Base-by-base conservation (phyloP, 176 grass and related monocot species). In the Triticum urartu region DNA sequence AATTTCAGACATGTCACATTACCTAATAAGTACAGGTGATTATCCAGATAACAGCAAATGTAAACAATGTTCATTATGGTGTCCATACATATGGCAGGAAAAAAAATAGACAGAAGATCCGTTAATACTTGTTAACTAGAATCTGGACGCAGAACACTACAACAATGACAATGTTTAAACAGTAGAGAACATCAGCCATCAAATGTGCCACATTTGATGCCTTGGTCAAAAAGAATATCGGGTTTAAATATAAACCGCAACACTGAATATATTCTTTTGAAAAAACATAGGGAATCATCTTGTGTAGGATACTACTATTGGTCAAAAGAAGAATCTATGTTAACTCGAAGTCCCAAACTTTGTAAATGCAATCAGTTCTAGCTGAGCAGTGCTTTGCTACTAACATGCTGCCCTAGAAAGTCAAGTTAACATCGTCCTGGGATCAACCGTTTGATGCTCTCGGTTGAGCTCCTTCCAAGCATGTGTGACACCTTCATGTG, bases 1-100 rank as follows among this genome's bases (percentile, higher is more conserved):
- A 92, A 92, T 84, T 83, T 89, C 70, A 89, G 47, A 86, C 28
- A 88, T 58, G 84, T 54, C 75, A 86, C 33, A 87, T 68, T 68
- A 87, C 60, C 76, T 71, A 87, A 85, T 91, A 61, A 91, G 84
- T 38, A 85, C 83, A 91, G 43, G 38, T 81, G 62, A 89, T 81
- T 88, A 86, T 79, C 83, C 72, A 86, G 82, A 79, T 26, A 86
- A 86, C 59, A 74, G 35, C 78, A 86, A 92, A 58, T 86, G 34
- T 66, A 83, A 83, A 66, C 52, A 73, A 9, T 3, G 61, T 54
- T 77, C 63, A 78, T 82, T 86, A 68, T 60, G 50, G 25, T 73
- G 36, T 86, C 75, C 67, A 82, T 18, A 79, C 18, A 89, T 52
- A 80, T n/a, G 33, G 67, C 60, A 81, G 39, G 28, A 21, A 42